phyloP scores from a whole-genome alignment of 1,284 basidiomycete species.

The Hemileia vastatrix region DNA sequence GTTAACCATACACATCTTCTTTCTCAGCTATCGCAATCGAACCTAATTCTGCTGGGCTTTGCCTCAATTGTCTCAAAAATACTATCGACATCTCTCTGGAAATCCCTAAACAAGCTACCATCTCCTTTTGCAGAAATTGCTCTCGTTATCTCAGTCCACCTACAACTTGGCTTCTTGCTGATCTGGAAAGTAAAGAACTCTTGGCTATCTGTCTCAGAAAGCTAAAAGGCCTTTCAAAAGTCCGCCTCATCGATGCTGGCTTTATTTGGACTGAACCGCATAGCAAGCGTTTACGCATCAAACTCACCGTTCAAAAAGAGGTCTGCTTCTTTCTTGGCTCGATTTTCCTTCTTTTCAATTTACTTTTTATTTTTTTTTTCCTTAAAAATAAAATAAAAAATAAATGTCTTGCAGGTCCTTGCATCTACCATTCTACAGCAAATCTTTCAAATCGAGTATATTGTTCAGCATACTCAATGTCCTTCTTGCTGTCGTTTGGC shows the following conservation, averaged over 20 bases:
- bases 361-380: not conserved
- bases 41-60: conserved; percentile 91
- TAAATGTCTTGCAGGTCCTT: conserved; percentile 60
- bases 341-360: not conserved
- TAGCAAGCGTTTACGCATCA: conserved; percentile 82
- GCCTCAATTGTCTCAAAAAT: conserved; percentile 81
- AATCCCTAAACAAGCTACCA: conserved; percentile 91
- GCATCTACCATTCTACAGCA: conserved; percentile 93
- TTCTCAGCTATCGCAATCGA: conserved; percentile 52
- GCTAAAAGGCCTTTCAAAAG: conserved; percentile 85
- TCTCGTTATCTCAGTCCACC: conserved; percentile 92
- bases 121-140: conserved; percentile 92
- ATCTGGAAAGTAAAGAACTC: conserved; percentile 84
- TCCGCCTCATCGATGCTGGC: conserved; percentile 88
- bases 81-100: conserved; percentile 96
- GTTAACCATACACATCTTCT: not conserved
- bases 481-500: conserved; percentile 85
- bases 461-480: conserved; percentile 93
- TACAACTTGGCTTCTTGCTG: conserved; percentile 70
- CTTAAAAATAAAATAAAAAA: no score
- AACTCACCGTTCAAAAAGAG: conserved; percentile 97
- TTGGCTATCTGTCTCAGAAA: conserved; percentile 65
- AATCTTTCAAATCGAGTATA: conserved; percentile 91
- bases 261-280: conserved; percentile 99
- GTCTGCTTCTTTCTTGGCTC: conserved; percentile 45